phyloP scores from a whole-genome alignment of 148 eudicot genomes.

The Nepenthes gracilis region DNA sequence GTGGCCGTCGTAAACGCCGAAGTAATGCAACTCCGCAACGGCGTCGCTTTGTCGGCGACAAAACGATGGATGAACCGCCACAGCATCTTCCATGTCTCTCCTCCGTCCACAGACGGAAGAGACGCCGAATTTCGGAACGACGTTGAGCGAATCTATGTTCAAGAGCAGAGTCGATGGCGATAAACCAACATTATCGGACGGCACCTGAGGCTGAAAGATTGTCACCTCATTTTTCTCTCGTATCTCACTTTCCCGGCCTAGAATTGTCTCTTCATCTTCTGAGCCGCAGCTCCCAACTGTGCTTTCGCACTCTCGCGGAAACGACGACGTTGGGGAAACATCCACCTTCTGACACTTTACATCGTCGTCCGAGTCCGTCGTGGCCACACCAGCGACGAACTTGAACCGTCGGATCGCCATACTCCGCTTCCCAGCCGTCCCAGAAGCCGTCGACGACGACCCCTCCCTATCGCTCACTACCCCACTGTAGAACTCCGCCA shows the following conservation, averaged over 20 bases:
- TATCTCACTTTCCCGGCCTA: background rate
- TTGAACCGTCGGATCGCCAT: slow-evolving; percentile 45
- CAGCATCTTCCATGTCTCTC: slow-evolving; percentile 77
- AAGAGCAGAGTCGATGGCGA: background rate
- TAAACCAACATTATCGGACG: background rate
- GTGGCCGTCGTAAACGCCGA: slow-evolving; percentile 77
- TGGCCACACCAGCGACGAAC: slow-evolving; percentile 12
- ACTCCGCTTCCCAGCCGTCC: slow-evolving; percentile 37
- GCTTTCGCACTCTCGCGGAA: slow-evolving; percentile 13
- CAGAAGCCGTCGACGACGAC: slow-evolving; percentile 8
- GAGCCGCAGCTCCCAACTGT: slow-evolving; percentile 8
- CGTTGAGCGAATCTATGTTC: background rate
- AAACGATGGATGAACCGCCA: slow-evolving; percentile 55
- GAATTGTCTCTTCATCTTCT: background rate
- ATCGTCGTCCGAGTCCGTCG: slow-evolving; percentile 8
- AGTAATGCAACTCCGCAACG: slow-evolving; percentile 31
- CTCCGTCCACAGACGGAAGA: slow-evolving; percentile 68
- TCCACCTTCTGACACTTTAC: slow-evolving; percentile 34
- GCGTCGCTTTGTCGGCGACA: slow-evolving; percentile 3
- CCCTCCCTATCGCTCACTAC: slow-evolving; percentile 21
- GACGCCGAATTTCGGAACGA: slow-evolving; percentile 43
- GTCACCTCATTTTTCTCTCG: background rate
- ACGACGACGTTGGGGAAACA: background rate
- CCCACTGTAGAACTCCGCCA: slow-evolving; percentile 62
- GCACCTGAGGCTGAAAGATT: background rate